Base-by-base conservation (phyloP, 1,284 basidiomycete genomes). In the Moesziomyces antarcticus region DNA sequence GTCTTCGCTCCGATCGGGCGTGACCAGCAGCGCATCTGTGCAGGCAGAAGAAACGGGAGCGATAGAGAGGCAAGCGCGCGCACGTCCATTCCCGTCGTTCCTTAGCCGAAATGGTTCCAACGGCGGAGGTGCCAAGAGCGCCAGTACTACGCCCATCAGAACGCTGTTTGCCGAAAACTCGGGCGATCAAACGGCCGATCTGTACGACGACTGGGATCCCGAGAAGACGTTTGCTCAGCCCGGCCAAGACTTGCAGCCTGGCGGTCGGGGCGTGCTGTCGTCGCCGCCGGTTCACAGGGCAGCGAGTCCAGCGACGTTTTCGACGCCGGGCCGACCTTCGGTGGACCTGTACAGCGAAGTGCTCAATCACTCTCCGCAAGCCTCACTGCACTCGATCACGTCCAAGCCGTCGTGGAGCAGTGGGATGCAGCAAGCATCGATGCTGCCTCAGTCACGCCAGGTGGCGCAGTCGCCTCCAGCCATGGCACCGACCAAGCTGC, bases 211-310 rank as follows among this genome's bases (percentile, higher is more conserved):
- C 25, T 73, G 70, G 70, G 64, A 64, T 49, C 70, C 70, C 5
- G 64, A 68, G 24, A 64, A 73, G 50, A 73, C 70, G 11, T 73
- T 73, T 44, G 70, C 70, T 1, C 64, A 68, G 33, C 70, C 70
- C 1, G 64, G 70, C 2, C 70, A 73, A 45, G 57, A 73, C 45
- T 56, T 73, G 18, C 56, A 60, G 21, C 64, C 70, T 4, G 20
- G 52, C 43, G 57, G 55, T 16, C 53, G 70, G 2, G 56, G 50
- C 16, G 47, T 33, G 2, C 50, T 60, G 22, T 50, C 53, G 5
- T 73, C 70, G 4, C 70, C 70, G 9, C 64, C 58, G 1, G 44
- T 47, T 10, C 55, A 72, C 37, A 45, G 52, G 13, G 44, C 48
- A 5, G 57, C 58, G 13, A 61, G 68, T 21, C 58, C 68, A 4